phyloP scores from a whole-genome alignment of 768 basidiomycete species.

The Mycena venus region DNA sequence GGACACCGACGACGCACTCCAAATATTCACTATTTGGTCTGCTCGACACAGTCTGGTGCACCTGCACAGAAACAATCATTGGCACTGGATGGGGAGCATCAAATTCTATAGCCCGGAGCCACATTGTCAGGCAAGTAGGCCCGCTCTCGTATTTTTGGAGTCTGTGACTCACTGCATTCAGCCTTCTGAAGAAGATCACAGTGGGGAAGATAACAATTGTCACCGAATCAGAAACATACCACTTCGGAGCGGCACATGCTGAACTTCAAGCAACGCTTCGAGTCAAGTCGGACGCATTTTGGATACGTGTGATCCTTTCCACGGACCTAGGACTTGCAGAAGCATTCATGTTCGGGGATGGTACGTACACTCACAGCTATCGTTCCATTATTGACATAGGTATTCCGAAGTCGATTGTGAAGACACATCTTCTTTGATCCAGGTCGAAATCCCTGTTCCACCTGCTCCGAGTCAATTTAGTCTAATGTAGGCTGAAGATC shows the following conservation, averaged over 20 bases:
- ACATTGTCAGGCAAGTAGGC: conserved; percentile 25
- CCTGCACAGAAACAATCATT: conserved; percentile 22
- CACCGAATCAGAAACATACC: neutral
- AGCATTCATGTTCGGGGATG: conserved; percentile 34
- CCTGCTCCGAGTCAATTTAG: neutral
- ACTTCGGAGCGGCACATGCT: conserved; percentile 6
- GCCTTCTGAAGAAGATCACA: conserved; percentile 21
- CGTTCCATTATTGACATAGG: neutral
- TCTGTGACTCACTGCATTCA: too few species aligned
- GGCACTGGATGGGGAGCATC: conserved; percentile 14
- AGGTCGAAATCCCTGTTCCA: conserved; percentile 1
- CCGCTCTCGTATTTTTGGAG: too few species aligned
- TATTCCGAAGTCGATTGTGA: conserved; percentile 31
- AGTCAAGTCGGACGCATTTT: conserved; percentile 27
- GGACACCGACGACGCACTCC: conserved; percentile 29
- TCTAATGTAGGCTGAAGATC: too few species aligned
- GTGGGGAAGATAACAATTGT: conserved; percentile 23
- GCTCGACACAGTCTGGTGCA: conserved; percentile 21
- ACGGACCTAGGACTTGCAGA: conserved; percentile 31
- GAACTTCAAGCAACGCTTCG: conserved; percentile 15
- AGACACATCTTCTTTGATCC: conserved; percentile 30
- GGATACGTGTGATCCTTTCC: conserved; percentile 30
- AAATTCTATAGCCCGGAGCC: conserved; percentile 12
- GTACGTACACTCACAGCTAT: conserved; percentile 10
- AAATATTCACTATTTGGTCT: conserved; percentile 28